These are phyloP conservation scores for Santalum album DNA, from an alignment of 164 flowering plant genomes.

Conservation along the genomic window DNA sequence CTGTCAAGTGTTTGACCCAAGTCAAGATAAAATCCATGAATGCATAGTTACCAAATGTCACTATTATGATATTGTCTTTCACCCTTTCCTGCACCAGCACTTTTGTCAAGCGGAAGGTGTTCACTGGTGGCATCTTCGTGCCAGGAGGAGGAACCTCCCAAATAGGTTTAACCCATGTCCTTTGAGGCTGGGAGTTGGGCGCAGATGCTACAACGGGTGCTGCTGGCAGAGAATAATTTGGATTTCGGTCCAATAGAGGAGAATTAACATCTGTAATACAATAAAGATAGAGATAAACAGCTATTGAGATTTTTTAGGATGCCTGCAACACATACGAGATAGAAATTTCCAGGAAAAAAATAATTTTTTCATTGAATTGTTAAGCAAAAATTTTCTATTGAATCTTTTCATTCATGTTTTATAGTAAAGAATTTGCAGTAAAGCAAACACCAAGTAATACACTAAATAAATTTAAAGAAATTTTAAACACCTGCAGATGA, in stretches of 20 bases:
- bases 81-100: slow-evolving; percentile 57
- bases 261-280: slow-evolving; percentile 12
- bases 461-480: too few species aligned
- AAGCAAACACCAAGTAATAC: too few species aligned
- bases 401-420: too few species aligned
- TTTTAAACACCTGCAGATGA: too few species aligned
- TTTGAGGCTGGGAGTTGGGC: slow-evolving; percentile 11
- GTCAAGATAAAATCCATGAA: slow-evolving; percentile 92
- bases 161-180: slow-evolving; percentile 31
- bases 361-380: too few species aligned
- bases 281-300: background rate
- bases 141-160: slow-evolving; percentile 66
- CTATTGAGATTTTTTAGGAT: background rate
- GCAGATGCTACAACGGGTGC: slow-evolving; percentile 5
- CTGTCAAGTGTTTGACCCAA: slow-evolving; percentile 92
- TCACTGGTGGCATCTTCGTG: slow-evolving; percentile 60
- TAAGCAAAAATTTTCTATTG: too few species aligned
- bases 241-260: slow-evolving; percentile 12
- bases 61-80: slow-evolving; percentile 63
- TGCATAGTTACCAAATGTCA: slow-evolving; percentile 95
- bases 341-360: too few species aligned
- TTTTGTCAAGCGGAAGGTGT: slow-evolving; percentile 57
- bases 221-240: slow-evolving; percentile 19
- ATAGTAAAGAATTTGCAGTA: too few species aligned
- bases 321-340: too few species aligned